Base-by-base conservation (phyloP, 352 stramenopile genomes). In the Globisporangium middletonii region DNA sequence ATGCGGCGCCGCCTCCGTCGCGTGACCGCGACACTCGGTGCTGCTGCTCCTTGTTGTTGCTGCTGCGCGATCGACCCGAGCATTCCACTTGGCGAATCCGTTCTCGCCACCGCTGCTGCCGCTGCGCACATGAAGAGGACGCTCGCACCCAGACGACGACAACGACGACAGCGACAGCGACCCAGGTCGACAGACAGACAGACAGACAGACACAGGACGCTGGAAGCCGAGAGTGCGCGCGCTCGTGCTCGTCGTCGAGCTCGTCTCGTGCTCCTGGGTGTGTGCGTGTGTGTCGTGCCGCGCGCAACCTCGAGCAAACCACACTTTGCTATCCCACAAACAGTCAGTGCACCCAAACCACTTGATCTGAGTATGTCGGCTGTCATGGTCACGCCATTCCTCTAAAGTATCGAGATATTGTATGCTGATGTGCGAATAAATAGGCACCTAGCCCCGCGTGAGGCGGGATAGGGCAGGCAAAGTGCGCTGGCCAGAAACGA, bases 1-100 rank as follows among this genome's bases (percentile, higher is more conserved):
- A 54, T 41, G 50, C n/a, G 33, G 30, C n/a, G 50, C 30, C 33
- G 50, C 33, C 50, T 42, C 50, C 50, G 50, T 9, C 50, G 18
- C 28, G 30, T 13, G 11, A 43, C 16, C 18, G 28, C 23, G 46
- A 23, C 23, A 26, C 47, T 38, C 23, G 23, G 23, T 23, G 23
- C 23, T 8, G 46, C 19, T 28, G 7, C 19, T 41, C 13, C 33
- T 12, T 38, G 33, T 16, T 15, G 42, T 16, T 43, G 47, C 30
- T 18, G 33, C 50, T 42, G 50, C 4, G 43, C 43, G 18, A 6
- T 48, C 43, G 43, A 5, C 19, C 19, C 43, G 43, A 26, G 18
- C 43, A 48, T 48, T 48, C 13, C 18, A 46, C 41, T 46, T 48
- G 43, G n/a, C 13, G 43, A 48, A 27, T 48, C 43, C 19, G 41